Percentiles rank a stretch among this genome's conserved stretches.
These are phyloP conservation scores for Candida gorgasii DNA, from an alignment of 805 yeast genomes.

Conservation along the genomic window DNA sequence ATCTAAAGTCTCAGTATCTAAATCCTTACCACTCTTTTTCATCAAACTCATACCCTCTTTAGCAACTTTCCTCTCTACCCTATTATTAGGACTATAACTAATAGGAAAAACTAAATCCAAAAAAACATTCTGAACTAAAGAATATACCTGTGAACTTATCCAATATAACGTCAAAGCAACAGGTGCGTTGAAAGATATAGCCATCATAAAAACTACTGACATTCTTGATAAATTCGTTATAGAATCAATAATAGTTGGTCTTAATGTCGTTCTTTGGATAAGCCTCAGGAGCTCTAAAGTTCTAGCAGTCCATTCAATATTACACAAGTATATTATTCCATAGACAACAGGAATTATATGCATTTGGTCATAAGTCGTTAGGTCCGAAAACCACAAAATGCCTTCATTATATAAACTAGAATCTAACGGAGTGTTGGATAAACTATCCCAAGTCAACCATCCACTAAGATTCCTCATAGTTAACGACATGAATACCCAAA, in stretches of 20 bases:
- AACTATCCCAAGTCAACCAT: conserved; percentile 48
- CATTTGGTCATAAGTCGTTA: conserved; percentile 61
- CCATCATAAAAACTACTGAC: conserved; percentile 78
- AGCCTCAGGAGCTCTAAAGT: conserved; percentile 56
- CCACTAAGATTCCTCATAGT: conserved; percentile 79
- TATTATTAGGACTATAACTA: conserved; percentile 41
- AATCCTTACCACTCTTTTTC: background rate
- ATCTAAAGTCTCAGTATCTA: too few relatives aligned
- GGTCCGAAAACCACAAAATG: conserved; percentile 59
- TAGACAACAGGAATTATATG: conserved; percentile 67
- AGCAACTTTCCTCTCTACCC: background rate
- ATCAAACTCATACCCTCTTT: background rate
- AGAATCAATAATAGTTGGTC: conserved; percentile 63
- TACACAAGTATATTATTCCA: conserved; percentile 70
- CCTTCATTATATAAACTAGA: conserved; percentile 54
- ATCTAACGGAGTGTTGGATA: conserved; percentile 49
- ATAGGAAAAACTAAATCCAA: conserved; percentile 69
- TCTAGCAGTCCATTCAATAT: conserved; percentile 78
- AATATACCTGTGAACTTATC: conserved; percentile 81
- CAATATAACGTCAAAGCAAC: conserved; percentile 81
- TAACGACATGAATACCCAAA: conserved; percentile 79
- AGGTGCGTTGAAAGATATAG: conserved; percentile 84
- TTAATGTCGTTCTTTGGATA: conserved; percentile 40
- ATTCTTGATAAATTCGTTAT: conserved; percentile 71
- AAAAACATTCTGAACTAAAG: conserved; percentile 71